Conservation (phyloP, 2,329 filamentous ascomycete genomes). For the Zelopaecilomyces penicillatus region DNA sequence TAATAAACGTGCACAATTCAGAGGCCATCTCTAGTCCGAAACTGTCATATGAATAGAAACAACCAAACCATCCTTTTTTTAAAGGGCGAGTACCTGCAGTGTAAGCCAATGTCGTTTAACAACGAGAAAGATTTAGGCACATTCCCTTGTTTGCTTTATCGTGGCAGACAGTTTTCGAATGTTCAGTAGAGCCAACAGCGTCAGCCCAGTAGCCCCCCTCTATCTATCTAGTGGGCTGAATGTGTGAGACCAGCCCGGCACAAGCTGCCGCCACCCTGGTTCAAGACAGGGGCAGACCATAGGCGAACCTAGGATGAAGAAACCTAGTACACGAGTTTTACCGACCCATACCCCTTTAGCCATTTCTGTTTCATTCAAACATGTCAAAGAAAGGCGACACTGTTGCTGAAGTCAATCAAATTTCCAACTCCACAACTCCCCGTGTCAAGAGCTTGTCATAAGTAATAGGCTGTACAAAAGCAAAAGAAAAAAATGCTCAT, state of each 20-base stretch:
- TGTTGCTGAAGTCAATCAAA: slow-evolving; percentile 8
- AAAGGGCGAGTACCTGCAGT: too few relatives aligned
- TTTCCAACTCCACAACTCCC: slow-evolving; percentile 10
- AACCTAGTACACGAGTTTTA: too few relatives aligned
- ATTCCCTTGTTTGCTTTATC: too few relatives aligned
- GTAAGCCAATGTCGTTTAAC: too few relatives aligned
- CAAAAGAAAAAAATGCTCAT: slow-evolving; percentile 1
- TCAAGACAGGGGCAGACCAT: slow-evolving; percentile 1
- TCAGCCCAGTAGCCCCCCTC: neutral
- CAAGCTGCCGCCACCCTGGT: slow-evolving; percentile 7
- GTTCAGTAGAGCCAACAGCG: too few relatives aligned
- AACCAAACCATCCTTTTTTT: too few relatives aligned
- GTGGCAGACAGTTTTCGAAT: too few relatives aligned
- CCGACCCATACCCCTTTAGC: neutral
- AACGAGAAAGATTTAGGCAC: too few relatives aligned
- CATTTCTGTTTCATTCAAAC: slow-evolving; percentile 5
- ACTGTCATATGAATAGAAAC: too few relatives aligned
- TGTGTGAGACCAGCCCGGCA: slow-evolving; percentile 14
- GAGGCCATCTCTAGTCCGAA: too few relatives aligned
- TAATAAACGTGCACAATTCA: too few relatives aligned
- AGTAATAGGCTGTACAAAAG: slow-evolving; percentile 3
- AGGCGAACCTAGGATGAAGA: too few relatives aligned
- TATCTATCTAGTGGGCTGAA: slow-evolving; percentile 7
- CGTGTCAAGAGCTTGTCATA: slow-evolving; percentile 2
- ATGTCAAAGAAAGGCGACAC: slow-evolving; percentile 4